Evolutionary conservation across 106 monocot species (phyloP).

Genomic region (Platanthera zijinensis): DNA sequence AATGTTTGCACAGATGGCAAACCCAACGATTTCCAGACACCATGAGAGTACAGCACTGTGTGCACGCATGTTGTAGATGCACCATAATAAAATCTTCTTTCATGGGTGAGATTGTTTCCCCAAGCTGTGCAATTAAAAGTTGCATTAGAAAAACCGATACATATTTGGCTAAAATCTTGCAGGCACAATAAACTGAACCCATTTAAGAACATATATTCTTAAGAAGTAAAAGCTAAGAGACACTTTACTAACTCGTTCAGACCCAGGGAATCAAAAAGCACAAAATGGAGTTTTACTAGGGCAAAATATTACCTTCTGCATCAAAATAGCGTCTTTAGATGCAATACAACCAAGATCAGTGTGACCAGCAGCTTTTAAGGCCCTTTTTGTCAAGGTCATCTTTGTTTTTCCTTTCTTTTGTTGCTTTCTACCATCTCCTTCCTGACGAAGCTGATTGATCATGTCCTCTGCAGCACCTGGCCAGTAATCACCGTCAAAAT

Average conservation of each 20-base stretch:
- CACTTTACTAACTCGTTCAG: not conserved
- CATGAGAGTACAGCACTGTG: constrained; percentile 83
- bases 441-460: constrained; percentile 74
- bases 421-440: constrained; percentile 72
- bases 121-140: constrained; percentile 49
- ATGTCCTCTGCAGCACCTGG: constrained; percentile 90
- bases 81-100: constrained; percentile 99
- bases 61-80: constrained; percentile 83
- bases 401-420: constrained; percentile 82
- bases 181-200: not conserved
- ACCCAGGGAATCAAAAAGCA: not conserved
- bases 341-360: constrained; percentile 65
- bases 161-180: not conserved
- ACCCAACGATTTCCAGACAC: constrained; percentile 87
- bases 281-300: not conserved
- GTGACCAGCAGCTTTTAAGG: constrained; percentile 87
- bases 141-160: not conserved
- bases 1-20: constrained; percentile 80
- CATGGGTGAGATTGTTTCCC: constrained; percentile 91
- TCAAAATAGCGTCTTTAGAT: constrained; percentile 69
- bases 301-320: constrained; percentile 52
- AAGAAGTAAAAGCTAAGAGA: not conserved
- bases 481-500: constrained; percentile 94
- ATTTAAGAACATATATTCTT: not conserved
- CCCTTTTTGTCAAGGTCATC: constrained; percentile 66